Conservation (phyloP, 2,329 filamentous ascomycete species). For the Fusarium dimerum region DNA sequence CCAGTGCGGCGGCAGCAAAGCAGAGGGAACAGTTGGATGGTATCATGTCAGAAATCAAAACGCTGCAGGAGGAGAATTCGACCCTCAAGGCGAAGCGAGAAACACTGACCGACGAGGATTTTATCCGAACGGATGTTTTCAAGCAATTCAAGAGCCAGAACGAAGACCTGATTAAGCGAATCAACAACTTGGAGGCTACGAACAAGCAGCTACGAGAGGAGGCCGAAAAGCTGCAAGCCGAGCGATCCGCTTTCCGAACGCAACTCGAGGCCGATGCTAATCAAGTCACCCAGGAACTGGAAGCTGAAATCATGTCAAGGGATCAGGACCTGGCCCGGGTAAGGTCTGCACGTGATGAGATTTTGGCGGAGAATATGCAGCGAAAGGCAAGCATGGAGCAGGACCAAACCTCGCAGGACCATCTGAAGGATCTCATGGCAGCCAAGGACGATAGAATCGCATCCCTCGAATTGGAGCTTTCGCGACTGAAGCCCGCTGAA, state of each 20-base stretch:
- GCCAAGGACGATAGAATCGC: constrained; percentile 80
- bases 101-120: constrained; percentile 86
- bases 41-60: constrained; percentile 74
- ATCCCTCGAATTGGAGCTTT: constrained; percentile 79
- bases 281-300: constrained; percentile 70
- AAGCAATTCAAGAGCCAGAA: constrained; percentile 88
- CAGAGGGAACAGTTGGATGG: constrained; percentile 87
- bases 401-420: constrained; percentile 66
- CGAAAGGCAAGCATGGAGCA: constrained; percentile 79
- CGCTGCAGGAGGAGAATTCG: constrained; percentile 76
- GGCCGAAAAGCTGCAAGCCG: constrained; percentile 79
- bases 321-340: constrained; percentile 87
- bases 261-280: constrained; percentile 82
- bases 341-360: constrained; percentile 79
- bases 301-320: constrained; percentile 76
- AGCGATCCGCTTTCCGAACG: constrained; percentile 78
- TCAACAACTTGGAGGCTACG: constrained; percentile 87
- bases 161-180: constrained; percentile 87
- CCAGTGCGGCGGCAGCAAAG: constrained; percentile 73
- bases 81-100: constrained; percentile 68
- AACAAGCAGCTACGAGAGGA: constrained; percentile 85
- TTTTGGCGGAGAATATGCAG: constrained; percentile 77
- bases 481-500: constrained; percentile 61
- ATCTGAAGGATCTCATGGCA: constrained; percentile 77
- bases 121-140: constrained; percentile 88